phyloP scores from a whole-genome alignment of 306 rosid genomes.

The Cicer pinnatifidum region DNA sequence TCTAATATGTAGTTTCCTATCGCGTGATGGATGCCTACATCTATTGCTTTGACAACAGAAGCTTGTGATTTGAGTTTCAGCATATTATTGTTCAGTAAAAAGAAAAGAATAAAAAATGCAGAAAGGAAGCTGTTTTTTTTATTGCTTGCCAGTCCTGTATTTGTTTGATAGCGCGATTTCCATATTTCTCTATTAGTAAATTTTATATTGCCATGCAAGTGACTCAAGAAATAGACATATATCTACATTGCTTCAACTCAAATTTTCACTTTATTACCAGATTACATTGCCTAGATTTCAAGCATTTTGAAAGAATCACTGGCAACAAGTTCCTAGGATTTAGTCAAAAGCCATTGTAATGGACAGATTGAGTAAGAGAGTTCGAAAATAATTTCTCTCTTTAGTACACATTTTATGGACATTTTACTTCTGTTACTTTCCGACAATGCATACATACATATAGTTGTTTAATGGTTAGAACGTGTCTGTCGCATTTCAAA shows the following conservation, averaged over 20 bases:
- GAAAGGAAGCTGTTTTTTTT: slow-evolving; percentile 26
- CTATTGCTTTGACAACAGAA: slow-evolving; percentile 26
- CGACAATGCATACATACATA: slow-evolving; percentile 43
- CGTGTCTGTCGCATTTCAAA: slow-evolving; percentile 44
- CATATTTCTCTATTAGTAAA: background rate
- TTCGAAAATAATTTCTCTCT: slow-evolving; percentile 23
- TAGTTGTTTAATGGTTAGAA: slow-evolving; percentile 56
- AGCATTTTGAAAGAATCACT: slow-evolving; percentile 12
- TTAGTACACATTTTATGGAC: slow-evolving; percentile 18
- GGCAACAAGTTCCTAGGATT: slow-evolving; percentile 15
- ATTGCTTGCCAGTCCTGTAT: background rate
- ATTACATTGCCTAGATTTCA: slow-evolving; percentile 23
- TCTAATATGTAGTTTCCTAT: slow-evolving; percentile 25
- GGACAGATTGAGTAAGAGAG: slow-evolving; percentile 4
- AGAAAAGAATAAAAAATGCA: slow-evolving; percentile 1
- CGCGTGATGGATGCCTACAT: slow-evolving; percentile 25
- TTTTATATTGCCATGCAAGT: slow-evolving; percentile 14
- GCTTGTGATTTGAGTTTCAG: slow-evolving; percentile 43
- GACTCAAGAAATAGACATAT: slow-evolving; percentile 10
- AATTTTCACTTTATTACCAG: slow-evolving; percentile 24
- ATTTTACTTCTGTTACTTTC: slow-evolving; percentile 31
- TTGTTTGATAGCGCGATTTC: slow-evolving; percentile 5
- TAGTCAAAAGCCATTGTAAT: slow-evolving; percentile 15
- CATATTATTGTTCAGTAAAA: background rate
- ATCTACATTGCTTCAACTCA: slow-evolving; percentile 24